A percentile compares a stretch with the other conserved stretches of the same genome.
Conservation (phyloP, 768 basidiomycete genomes). For the Imleria badia region DNA sequence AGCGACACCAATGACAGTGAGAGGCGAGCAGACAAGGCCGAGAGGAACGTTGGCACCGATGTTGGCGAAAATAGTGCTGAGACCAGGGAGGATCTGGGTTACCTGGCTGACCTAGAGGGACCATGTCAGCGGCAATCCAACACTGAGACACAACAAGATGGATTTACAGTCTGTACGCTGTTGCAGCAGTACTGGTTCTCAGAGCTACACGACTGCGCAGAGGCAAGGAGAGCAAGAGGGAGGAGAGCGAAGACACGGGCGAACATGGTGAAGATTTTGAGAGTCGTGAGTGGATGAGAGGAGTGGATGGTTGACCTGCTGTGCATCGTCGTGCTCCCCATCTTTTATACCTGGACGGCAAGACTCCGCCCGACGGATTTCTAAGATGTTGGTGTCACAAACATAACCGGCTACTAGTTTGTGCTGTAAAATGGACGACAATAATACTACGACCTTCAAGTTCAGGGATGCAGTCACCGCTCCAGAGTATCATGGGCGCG, state of each 20-base stretch:
- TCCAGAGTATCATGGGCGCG: neutral
- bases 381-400: neutral
- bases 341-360: constrained; percentile 13
- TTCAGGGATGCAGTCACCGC: neutral
- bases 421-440: constrained; percentile 6
- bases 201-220: constrained; percentile 13
- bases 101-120: neutral
- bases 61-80: neutral
- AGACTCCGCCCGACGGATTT: neutral
- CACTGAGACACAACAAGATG: fast-evolving
- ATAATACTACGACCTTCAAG: neutral
- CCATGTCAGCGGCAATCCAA: neutral
- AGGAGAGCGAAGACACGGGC: constrained; percentile 19
- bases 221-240: constrained; percentile 16
- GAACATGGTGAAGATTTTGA: constrained; percentile 5
- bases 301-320: neutral
- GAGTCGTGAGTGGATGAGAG: neutral
- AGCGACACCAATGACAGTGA: neutral
- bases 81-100: neutral
- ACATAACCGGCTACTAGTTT: neutral
- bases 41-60: neutral
- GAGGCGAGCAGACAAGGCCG: neutral
- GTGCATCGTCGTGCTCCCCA: neutral
- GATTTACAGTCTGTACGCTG: neutral
- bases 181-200: constrained; percentile 10